Base-by-base conservation (phyloP, 1,284 basidiomycete genomes). In the Austroboletus niveus region DNA sequence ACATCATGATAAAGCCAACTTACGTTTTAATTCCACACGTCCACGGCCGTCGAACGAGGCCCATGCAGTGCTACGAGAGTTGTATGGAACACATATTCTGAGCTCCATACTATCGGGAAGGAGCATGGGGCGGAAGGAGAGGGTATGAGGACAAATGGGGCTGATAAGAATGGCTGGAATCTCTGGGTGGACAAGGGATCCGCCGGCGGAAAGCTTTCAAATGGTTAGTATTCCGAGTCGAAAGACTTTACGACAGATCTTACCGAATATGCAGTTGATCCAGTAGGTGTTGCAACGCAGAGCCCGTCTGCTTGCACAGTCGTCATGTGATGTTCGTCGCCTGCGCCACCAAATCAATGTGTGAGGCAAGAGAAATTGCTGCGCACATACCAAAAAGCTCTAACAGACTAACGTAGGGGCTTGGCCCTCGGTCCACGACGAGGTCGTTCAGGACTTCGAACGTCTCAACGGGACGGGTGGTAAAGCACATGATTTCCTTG, bases 401-500 rank as follows among this genome's bases (percentile, higher is more conserved):
- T 53, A 99, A 76, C 63, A 95, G 76, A 63, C 92, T 95, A 66
- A 99, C 95, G 71, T 95, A 99, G 5, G 97, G 97, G 69, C 94
- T 98, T 22, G 97, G 97, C 10, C 97, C 97, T 49, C 97, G 84
- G 69, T 99, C 97, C 32, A 99, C 95, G 15, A 99, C 97, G 30
- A 99, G 78, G 69, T 99, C 97, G 62, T 99, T 99, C 57, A 99
- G 72, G 24, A 99, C 94, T 72, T 99, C 96, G 63, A 99, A 99
- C 54, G 91, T 94, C 75, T 99, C 97, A 36, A 89, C 93, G 0
- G 97, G 92, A 48, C 94, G 75, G 2, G 97, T 99, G 27, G 92
- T 89, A 69, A 96, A 98, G 70, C 97, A 99, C 87, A 92, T 95
- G 58, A 99, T 96, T 73, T 98, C 93, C 77, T 88, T 96, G 72